phyloP scores from a whole-genome alignment of 2,329 filamentous ascomycete genomes.

The Aspergillus quadricinctus region DNA sequence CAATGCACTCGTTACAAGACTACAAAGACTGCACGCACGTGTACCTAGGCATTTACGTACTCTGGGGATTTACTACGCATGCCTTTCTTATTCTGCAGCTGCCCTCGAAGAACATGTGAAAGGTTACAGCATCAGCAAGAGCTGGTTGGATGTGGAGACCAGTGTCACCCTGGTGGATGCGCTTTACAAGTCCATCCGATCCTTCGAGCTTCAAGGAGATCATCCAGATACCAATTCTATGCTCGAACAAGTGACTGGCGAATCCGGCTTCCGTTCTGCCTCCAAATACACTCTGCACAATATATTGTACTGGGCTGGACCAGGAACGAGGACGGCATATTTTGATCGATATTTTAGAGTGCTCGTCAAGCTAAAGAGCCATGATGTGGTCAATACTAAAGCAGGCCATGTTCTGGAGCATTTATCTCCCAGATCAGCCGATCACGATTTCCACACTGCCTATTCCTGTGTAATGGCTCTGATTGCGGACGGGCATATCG shows the following conservation, averaged over 20 bases:
- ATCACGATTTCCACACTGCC: conserved; percentile 10
- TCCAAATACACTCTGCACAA: conserved; percentile 13
- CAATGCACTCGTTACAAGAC: conserved; percentile 26
- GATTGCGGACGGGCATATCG: conserved; percentile 17
- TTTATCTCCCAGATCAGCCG: conserved; percentile 2
- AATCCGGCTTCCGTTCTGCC: conserved; percentile 1
- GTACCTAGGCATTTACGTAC: conserved; percentile 11
- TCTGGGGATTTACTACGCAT: conserved; percentile 30
- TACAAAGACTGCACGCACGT: conserved; percentile 15
- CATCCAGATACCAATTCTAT: conserved; percentile 17
- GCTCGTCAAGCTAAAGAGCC: conserved; percentile 23
- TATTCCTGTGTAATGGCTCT: conserved; percentile 25
- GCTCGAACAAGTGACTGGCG: conserved; percentile 20
- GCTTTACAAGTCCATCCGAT: conserved; percentile 19
- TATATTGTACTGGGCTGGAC: conserved; percentile 13
- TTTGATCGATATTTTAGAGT: conserved; percentile 21
- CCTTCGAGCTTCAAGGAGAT: conserved; percentile 17
- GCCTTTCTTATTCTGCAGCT: conserved; percentile 23
- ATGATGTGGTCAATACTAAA: conserved; percentile 14
- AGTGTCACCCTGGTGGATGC: conserved; percentile 20
- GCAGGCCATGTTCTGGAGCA: conserved; percentile 20
- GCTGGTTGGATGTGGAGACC: conserved; percentile 2
- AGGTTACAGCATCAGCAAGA: no score
- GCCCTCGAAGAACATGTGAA: conserved; percentile 26
- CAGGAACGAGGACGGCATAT: not conserved